Base-by-base conservation (phyloP, 306 rosid species). In the Gleditsia sinensis region DNA sequence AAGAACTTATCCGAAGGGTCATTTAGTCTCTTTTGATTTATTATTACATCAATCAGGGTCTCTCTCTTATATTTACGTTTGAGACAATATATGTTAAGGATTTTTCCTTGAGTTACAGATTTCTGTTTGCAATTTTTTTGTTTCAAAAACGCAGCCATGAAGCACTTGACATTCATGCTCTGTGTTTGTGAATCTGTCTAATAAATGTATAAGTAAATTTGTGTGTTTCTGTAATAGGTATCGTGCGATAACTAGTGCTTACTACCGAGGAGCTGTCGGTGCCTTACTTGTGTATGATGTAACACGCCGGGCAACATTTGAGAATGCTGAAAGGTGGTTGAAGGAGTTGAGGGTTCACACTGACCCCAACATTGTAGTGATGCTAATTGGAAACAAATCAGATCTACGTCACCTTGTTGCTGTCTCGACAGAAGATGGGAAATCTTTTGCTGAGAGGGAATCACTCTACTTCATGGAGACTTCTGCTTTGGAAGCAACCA, bases 401-500 rank as follows among this genome's bases (percentile, higher is more conserved):
- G 97, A 91, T 82, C 91, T 91, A 61, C 86, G 87, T 21, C 92
- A 91, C 81, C 94, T 91, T 28, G 77, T 89, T 48, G 87, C 89
- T 0, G 92, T 91, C 50, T 82, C 94, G 12, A 82, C 82, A 1
- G 92, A 87, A 42, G 89, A 85, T 33, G 97, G 92, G 13, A 85
- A 83, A 57, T 72, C 94, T 19, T 89, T 91, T 75, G 86, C 97
- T 0, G 97, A 91, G 83, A 81, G 72, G 48, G 97, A 91, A 78
- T 87, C 97, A 37, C 86, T 91, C 36, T 91, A 85, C 88, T 91
- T 91, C 84, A 91, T 91, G 97, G 97, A 89, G 72, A 91, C 97
- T 50, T 91, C 97, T 65, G 97, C 97, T 42, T 59, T 91, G 81
- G 94, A 91, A 34, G 85, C 97, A 76, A 91, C 92, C 57, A 91